Base-by-base conservation (phyloP, 2,329 filamentous ascomycete genomes). In the Alternaria sp. region DNA sequence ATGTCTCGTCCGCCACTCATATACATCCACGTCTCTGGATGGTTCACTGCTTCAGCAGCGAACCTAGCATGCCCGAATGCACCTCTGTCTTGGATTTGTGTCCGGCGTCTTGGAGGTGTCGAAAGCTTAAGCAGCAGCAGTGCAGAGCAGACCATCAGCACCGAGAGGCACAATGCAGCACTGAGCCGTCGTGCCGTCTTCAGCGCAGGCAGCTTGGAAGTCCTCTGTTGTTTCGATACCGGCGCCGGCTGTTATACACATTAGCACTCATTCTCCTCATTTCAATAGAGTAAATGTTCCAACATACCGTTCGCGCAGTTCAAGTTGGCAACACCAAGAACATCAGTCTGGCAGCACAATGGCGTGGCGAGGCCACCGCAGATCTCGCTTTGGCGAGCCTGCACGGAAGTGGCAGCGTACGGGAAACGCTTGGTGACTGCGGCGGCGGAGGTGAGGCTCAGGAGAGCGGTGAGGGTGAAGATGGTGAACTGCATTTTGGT, bases 251-350 rank as follows among this genome's bases (percentile, higher is more conserved):
- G 41, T 37, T 14, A 9, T 15, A n/a, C 30, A 15, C 7, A 15
- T 37, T 37, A 37, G 30, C 30, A 15, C 14, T 37, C 30, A n/a
- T 15, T 9, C 30, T 37, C 7, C 30, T 37, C 28, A 33, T 3
- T 33, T 33, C 12, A 33, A 14, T 33, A 1, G 6, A 33, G 2
- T 3, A 3, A 2, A 33, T 33, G 5, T 33, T 2, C 0, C 6
- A 37, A 63, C 67, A 3, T 65, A 72, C 70, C 63, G 25, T 67
- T 71, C 6, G 60, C 65, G 54, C 70, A 72, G 61, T 66, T 65
- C 51, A 71, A 41, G 43, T 71, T 66, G 2, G 62, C 61, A 33
- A 68, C 63, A 23, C 70, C 70, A 3, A 65, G 51, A 5, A 70
- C 47, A 28, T 65, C 65, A 14, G 67, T 62, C n/a, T 71, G 64